Conservation (phyloP, 257 asterid species). For the Przewalskia tangutica region DNA sequence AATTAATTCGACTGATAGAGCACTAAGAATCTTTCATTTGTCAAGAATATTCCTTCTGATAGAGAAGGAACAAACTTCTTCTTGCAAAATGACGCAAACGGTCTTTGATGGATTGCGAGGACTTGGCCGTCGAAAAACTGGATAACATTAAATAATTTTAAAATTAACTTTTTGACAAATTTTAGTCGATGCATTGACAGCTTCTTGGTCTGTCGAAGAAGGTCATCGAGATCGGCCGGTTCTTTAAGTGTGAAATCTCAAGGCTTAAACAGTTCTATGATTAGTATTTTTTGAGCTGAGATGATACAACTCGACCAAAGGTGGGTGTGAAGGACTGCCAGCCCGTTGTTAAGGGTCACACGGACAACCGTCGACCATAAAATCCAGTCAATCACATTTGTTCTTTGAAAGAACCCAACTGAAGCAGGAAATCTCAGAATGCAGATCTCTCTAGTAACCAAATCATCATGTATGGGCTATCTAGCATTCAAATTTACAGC, state of each 20-base stretch:
- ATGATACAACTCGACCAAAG: background rate
- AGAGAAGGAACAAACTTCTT: background rate
- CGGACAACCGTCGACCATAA: background rate
- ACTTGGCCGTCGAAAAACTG: background rate
- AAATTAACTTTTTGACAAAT: background rate
- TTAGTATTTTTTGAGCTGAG: background rate
- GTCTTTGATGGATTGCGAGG: background rate
- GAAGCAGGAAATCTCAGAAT: background rate
- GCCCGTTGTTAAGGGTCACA: background rate
- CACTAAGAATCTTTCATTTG: background rate
- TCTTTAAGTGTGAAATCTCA: background rate
- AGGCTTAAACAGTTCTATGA: background rate
- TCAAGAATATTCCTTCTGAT: background rate
- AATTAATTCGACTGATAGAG: background rate
- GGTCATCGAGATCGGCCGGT: background rate
- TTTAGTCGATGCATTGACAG: background rate
- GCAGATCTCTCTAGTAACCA: conserved; percentile 1
- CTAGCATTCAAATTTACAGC: background rate
- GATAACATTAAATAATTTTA: background rate
- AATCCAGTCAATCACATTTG: background rate
- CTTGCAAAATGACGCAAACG: background rate
- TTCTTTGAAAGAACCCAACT: background rate
- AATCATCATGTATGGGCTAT: no score
- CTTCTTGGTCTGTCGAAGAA: background rate
- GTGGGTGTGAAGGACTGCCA: background rate